Evolutionary conservation across 768 basidiomycete genomes (phyloP).

Genomic region (Auricularia cornea): DNA sequence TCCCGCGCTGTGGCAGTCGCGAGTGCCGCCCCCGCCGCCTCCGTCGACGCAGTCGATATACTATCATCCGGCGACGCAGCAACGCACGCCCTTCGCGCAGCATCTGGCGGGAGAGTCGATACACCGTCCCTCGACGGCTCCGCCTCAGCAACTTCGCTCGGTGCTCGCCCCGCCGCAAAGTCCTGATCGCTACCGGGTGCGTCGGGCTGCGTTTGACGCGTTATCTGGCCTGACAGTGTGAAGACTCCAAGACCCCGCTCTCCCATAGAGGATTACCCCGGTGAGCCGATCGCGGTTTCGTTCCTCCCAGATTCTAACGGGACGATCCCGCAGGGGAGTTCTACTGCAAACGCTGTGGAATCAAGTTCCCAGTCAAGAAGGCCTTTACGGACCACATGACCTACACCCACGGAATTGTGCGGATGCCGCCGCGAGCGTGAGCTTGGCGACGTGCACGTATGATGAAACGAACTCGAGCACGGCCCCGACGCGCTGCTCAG

Average conservation of each 20-base stretch:
- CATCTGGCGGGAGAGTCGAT: background rate
- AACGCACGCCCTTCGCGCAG: background rate
- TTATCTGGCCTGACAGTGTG: background rate
- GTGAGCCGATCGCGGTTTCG: background rate
- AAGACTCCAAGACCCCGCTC: background rate
- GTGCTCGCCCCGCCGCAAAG: background rate
- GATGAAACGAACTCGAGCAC: background rate
- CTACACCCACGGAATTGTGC: background rate
- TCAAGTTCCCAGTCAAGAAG: background rate
- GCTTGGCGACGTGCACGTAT: background rate
- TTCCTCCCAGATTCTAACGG: background rate
- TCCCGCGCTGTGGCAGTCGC: background rate
- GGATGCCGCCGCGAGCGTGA: background rate
- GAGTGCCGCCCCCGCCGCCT: background rate
- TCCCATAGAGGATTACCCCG: background rate
- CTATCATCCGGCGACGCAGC: background rate
- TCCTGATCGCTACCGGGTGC: background rate
- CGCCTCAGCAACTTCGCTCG: background rate
- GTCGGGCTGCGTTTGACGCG: background rate
- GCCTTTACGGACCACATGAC: background rate
- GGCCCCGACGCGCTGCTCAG: background rate
- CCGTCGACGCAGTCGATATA: background rate
- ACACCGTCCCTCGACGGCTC: background rate
- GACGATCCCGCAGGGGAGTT: background rate
- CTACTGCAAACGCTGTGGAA: background rate